Conservation (phyloP, 2,329 filamentous ascomycete genomes). For the Thielaviopsis punctulata region DNA sequence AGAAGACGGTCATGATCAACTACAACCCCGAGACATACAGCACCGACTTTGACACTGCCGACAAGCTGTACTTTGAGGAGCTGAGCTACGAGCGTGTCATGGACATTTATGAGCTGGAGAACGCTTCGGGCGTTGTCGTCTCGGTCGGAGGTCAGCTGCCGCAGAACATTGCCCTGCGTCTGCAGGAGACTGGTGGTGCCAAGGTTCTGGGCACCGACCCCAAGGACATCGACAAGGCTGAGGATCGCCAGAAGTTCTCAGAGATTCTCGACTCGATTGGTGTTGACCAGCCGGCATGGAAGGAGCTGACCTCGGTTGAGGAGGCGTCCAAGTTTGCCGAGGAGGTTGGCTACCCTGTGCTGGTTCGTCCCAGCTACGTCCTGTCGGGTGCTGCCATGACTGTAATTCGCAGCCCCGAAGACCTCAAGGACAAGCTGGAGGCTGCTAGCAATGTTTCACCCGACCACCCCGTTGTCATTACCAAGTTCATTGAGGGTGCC, state of each 20-base stretch:
- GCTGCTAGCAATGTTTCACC: slow-evolving; percentile 82
- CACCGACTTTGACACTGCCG: slow-evolving; percentile 79
- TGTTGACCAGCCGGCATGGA: slow-evolving; percentile 94
- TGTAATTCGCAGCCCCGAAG: slow-evolving; percentile 72
- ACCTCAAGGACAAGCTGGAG: slow-evolving; percentile 87
- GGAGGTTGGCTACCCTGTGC: slow-evolving; percentile 77
- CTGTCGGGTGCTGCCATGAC: slow-evolving; percentile 98
- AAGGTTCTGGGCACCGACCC: slow-evolving; percentile 88
- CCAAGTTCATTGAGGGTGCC: slow-evolving; percentile 93
- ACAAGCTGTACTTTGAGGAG: slow-evolving; percentile 93
- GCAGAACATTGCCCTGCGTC: slow-evolving; percentile 88
- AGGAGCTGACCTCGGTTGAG: slow-evolving; percentile 78
- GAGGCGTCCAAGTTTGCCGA: slow-evolving; percentile 79
- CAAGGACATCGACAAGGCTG: slow-evolving; percentile 89
- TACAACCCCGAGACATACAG: slow-evolving; percentile 66
- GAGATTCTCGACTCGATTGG: slow-evolving; percentile 93
- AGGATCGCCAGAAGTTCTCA: slow-evolving; percentile 97
- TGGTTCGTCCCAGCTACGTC: slow-evolving; percentile 89
- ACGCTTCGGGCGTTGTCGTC: slow-evolving; percentile 72
- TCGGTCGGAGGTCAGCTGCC: slow-evolving; percentile 92
- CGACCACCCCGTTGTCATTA: slow-evolving; percentile 95
- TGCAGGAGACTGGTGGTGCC: slow-evolving; percentile 80
- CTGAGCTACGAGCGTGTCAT: slow-evolving; percentile 93
- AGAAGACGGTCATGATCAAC: slow-evolving; percentile 98
- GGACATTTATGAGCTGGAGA: slow-evolving; percentile 95